Percentiles rank a stretch among this genome's conserved stretches.
Conservation (phyloP, 768 basidiomycete genomes). For the Cubamyces lactineus region DNA sequence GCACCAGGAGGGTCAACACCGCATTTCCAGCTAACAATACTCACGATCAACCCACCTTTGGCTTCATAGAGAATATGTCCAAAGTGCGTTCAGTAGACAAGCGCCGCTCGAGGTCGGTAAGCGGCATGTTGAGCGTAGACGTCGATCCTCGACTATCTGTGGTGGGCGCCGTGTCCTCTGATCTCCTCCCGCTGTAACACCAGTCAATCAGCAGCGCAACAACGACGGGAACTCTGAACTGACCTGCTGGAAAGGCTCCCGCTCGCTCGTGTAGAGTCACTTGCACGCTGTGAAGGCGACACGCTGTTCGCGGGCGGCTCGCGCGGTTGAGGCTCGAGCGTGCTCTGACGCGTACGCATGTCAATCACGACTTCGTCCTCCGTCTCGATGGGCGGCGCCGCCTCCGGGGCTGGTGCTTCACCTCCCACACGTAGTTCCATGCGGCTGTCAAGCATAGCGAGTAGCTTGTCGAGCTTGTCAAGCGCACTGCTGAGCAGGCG, state of each 20-base stretch:
- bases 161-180: constrained; percentile 60
- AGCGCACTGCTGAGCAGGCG: constrained; percentile 77
- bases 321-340: constrained; percentile 16
- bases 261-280: constrained; percentile 31
- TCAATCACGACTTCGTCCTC: constrained; percentile 65
- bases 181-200: constrained; percentile 54
- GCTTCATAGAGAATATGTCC: constrained; percentile 95
- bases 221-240: constrained; percentile 29
- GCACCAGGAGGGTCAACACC: background rate
- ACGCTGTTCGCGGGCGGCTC: constrained; percentile 9
- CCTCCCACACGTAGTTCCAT: constrained; percentile 54
- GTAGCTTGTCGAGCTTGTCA: constrained; percentile 76
- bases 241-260: constrained; percentile 61
- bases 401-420: constrained; percentile 11
- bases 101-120: constrained; percentile 80
- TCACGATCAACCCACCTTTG: constrained; percentile 60
- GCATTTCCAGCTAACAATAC: background rate
- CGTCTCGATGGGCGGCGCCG: constrained; percentile 37
- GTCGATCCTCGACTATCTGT: constrained; percentile 56
- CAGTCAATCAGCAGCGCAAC: background rate
- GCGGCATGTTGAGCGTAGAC: constrained; percentile 55
- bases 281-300: constrained; percentile 30
- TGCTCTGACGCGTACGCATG: constrained; percentile 44
- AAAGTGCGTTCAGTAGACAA: constrained; percentile 78
- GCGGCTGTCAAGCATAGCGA: constrained; percentile 67